A percentile compares a stretch with the other conserved stretches of the same genome.
Evolutionary conservation across 805 yeast species (phyloP).

Genomic region (Torulaspora microellipsoides): DNA sequence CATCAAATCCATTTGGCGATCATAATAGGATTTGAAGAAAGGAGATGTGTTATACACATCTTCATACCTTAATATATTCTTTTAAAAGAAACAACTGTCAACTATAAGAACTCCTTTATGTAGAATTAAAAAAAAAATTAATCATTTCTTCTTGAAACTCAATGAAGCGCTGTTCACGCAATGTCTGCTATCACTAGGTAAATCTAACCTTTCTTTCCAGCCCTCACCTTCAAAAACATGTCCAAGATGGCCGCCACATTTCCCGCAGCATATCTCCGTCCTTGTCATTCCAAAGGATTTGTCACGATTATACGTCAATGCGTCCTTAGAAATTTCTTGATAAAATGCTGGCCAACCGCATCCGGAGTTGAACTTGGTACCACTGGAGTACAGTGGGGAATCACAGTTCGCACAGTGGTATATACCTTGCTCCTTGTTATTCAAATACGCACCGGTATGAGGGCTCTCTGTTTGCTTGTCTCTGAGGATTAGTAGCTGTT

Average conservation of each 20-base stretch:
- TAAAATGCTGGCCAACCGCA: conserved; percentile 99
- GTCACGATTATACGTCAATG: conserved; percentile 62
- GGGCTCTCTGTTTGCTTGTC: conserved; percentile 50
- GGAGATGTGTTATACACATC: too few species aligned
- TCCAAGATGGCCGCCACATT: conserved; percentile 93
- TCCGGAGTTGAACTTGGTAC: conserved; percentile 79
- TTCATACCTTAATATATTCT: too few species aligned
- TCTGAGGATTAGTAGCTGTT: conserved; percentile 73
- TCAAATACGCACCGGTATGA: conserved; percentile 38
- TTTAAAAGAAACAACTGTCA: background rate
- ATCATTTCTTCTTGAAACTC: conserved; percentile 45
- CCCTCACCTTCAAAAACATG: conserved; percentile 96
- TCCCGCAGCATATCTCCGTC: conserved; percentile 82
- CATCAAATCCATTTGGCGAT: conserved; percentile 52
- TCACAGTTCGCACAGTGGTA: conserved; percentile 86
- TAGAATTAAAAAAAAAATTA: background rate
- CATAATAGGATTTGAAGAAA: conserved; percentile 32
- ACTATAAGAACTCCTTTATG: too few species aligned
- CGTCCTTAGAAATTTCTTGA: conserved; percentile 72
- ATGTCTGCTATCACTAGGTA: conserved; percentile 77
- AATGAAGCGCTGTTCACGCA: conserved; percentile 87
- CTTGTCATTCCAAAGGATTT: conserved; percentile 69
- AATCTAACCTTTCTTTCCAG: conserved; percentile 41
- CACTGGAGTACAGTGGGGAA: conserved; percentile 71
- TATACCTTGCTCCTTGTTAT: conserved; percentile 46